phyloP scores from a whole-genome alignment of 768 basidiomycete species.

The Stropharia rugosoannulata region DNA sequence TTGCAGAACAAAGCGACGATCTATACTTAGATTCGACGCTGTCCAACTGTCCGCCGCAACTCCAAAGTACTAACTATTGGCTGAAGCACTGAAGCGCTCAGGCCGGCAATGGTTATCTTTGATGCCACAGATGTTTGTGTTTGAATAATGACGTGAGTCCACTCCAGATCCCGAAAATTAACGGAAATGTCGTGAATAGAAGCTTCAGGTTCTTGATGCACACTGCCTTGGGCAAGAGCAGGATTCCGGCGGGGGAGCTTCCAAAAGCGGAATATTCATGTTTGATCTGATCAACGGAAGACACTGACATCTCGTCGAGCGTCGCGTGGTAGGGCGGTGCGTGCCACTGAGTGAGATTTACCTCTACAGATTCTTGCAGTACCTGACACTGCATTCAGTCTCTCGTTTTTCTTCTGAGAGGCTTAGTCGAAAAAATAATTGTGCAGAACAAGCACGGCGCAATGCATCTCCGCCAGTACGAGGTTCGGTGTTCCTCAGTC shows the following conservation, averaged over 20 bases:
- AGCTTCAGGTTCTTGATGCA: background rate
- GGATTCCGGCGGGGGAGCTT: conserved; percentile 20
- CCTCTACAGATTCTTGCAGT: conserved; percentile 18
- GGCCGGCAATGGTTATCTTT: background rate
- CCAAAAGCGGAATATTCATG: conserved; percentile 25
- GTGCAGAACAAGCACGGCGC: conserved; percentile 4
- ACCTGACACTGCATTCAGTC: conserved; percentile 31
- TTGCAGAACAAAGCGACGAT: conserved; percentile 1
- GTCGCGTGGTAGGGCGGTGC: conserved; percentile 13
- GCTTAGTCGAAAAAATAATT: background rate
- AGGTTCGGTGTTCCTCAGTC: background rate
- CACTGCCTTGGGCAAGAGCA: conserved; percentile 28
- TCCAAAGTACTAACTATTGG: no score
- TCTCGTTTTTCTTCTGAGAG: conserved; percentile 16
- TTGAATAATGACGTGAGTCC: background rate
- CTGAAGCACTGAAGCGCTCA: background rate
- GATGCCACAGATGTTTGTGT: background rate
- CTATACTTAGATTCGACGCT: no score
- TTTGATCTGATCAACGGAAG: conserved; percentile 17
- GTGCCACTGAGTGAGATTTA: background rate
- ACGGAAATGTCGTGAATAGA: background rate
- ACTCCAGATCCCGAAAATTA: conserved; percentile 2
- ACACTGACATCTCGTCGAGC: conserved; percentile 6
- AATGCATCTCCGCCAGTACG: conserved; percentile 1
- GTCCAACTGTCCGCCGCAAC: no score